Conservation (phyloP, 1,284 basidiomycete genomes). For the Polyporus tsugae region DNA sequence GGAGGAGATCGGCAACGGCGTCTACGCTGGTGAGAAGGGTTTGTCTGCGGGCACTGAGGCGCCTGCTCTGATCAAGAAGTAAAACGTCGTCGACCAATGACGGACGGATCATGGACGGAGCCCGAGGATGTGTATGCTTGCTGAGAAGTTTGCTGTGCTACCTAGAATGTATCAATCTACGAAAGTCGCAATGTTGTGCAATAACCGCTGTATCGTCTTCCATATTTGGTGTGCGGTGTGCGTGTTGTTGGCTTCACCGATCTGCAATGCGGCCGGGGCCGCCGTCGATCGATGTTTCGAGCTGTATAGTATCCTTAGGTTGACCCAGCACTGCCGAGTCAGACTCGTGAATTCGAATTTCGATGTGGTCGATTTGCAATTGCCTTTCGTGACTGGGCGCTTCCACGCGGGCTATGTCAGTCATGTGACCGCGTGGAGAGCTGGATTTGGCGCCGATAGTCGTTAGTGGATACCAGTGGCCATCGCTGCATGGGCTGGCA, state of each 20-base stretch:
- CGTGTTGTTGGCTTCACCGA: neutral
- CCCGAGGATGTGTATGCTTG: constrained; percentile 27
- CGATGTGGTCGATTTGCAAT: too few relatives aligned
- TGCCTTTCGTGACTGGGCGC: too few relatives aligned
- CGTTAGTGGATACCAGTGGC: neutral
- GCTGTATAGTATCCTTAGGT: too few relatives aligned
- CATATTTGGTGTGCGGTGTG: neutral
- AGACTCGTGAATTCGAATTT: too few relatives aligned
- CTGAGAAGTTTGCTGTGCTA: constrained; percentile 31
- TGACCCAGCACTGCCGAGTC: too few relatives aligned
- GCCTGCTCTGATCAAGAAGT: constrained; percentile 80
- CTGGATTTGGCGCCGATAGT: neutral
- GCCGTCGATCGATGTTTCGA: neutral
- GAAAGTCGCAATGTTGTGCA: constrained; percentile 24
- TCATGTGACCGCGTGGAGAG: constrained; percentile 29
- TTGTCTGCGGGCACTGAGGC: constrained; percentile 78
- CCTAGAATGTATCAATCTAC: constrained; percentile 30
- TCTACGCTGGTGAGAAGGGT: constrained; percentile 83
- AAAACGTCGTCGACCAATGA: constrained; percentile 24
- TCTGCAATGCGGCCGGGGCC: neutral
- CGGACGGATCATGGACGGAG: constrained; percentile 13
- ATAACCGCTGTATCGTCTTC: constrained; percentile 8
- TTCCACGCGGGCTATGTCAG: constrained; percentile 24
- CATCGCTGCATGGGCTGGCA: neutral
- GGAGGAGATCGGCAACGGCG: constrained; percentile 80